Evolutionary conservation across 176 grass and related monocot genomes (phyloP), one percentile per base, ranked within the genome.

Genomic region (Hordeum marinum): DNA sequence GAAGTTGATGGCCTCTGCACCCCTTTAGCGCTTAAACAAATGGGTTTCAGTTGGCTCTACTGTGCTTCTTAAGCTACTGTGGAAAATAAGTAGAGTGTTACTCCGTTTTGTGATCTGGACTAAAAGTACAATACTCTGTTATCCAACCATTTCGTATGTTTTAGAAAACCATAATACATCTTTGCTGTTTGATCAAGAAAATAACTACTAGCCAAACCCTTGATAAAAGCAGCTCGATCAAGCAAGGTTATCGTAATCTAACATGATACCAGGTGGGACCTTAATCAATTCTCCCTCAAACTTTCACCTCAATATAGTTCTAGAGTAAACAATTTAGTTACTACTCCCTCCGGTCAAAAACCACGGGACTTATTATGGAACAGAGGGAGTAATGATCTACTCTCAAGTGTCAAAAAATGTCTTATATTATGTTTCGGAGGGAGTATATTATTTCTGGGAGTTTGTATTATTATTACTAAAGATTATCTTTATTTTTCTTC

Each of bases 401-500:
- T 29, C 29, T 2, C 29, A 29, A 29, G 29, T 29, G 29, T 29
- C 29, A 29, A 29, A 29, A 29, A 29, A 29, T 29, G 29, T 29
- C 29, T 29, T 29, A 29, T 29, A 29, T 29, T 29, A 29, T 29
- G 29, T 29, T 29, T 29, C 29, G 29, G 29, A 35, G 34, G 34
- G 34, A 35, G 15, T 74, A 39, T 24, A 36, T 10, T 74, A 39
- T 24, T 72, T 43, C 12, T 41, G 17, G 8, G 14, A 69, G 84
- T 79, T 46, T 1, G 31, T 14, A 78, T 68, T 37, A 72, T 80
- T 50, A 14, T 29, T 29, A 29, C 2, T 59, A 59, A 68, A 66
- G n/a, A n/a, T 78, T 54, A 3, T 72, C 72, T 84, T 31, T 84
- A 76, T 9, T 59, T 88, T 58, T 72, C 43, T 87, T 63, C 86